Conservation (phyloP, 768 basidiomycete genomes). For the Favolaschia claudopus region DNA sequence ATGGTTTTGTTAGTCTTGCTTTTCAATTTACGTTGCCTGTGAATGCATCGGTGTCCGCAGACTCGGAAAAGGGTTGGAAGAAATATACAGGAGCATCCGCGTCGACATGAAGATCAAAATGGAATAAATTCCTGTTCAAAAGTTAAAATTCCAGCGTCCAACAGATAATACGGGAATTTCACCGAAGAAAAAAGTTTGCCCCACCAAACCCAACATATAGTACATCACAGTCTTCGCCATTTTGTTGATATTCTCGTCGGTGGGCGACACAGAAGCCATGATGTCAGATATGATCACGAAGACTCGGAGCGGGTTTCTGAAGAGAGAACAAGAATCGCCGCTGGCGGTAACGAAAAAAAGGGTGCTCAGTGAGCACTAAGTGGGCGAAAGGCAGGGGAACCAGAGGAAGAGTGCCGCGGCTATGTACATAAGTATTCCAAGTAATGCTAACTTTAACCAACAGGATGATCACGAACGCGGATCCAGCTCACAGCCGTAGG, state of each 20-base stretch:
- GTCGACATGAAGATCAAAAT: conserved; percentile 19
- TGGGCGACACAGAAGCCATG: too few species aligned
- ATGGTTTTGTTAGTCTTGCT: conserved; percentile 10
- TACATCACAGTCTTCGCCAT: background rate
- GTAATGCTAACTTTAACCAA: too few species aligned
- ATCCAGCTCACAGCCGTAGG: too few species aligned
- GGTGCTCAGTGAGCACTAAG: too few species aligned
- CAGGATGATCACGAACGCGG: too few species aligned
- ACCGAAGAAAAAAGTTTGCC: conserved; percentile 24
- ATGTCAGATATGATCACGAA: too few species aligned
- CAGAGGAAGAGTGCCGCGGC: too few species aligned
- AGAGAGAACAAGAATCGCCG: too few species aligned
- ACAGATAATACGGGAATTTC: background rate
- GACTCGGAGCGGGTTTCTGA: too few species aligned
- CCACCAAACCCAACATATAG: conserved; percentile 1
- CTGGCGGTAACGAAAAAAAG: background rate
- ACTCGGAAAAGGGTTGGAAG: background rate
- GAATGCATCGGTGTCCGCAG: background rate
- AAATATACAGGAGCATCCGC: conserved; percentile 19
- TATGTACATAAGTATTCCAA: too few species aligned
- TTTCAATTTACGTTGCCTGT: conserved; percentile 19
- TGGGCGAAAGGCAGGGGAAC: too few species aligned
- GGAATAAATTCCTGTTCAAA: conserved; percentile 14
- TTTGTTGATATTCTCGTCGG: background rate
- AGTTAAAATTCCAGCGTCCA: background rate